phyloP scores from a whole-genome alignment of 306 rosid genomes.

The Arachis stenosperma region DNA sequence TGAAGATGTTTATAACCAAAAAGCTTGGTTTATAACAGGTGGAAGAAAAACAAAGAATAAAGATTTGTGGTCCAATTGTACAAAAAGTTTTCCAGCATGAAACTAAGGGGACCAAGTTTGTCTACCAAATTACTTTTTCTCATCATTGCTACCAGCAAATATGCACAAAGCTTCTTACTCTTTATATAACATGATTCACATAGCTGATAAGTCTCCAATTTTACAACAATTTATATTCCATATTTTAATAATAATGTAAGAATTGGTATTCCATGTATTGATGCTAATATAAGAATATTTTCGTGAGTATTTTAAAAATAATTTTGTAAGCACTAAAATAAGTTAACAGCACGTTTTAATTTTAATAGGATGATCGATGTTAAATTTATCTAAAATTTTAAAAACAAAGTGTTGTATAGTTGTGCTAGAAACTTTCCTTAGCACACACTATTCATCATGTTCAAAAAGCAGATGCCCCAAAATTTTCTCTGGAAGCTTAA shows the following conservation, averaged over 20 bases:
- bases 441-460: conserved; percentile 33
- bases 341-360: too few relatives aligned
- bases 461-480: conserved; percentile 13
- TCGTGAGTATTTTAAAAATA: too few relatives aligned
- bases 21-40: conserved; percentile 37
- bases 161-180: conserved; percentile 42
- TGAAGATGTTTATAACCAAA: conserved; percentile 37
- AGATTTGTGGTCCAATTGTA: conserved; percentile 37
- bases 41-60: background rate
- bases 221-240: too few relatives aligned
- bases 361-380: too few relatives aligned
- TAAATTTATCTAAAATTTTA: too few relatives aligned
- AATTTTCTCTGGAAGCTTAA: background rate
- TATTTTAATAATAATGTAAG: too few relatives aligned
- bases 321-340: too few relatives aligned
- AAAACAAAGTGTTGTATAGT: conserved; percentile 28
- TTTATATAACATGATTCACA: too few relatives aligned
- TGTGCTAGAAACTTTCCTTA: conserved; percentile 37
- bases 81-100: conserved; percentile 45
- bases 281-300: too few relatives aligned
- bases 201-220: too few relatives aligned
- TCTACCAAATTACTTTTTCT: conserved; percentile 51
- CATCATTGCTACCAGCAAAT: conserved; percentile 56
- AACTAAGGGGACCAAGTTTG: conserved; percentile 55
- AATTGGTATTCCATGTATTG: too few relatives aligned